phyloP scores from a whole-genome alignment of 1,139 yeast species.

The Blastobotrys ciferrii region DNA sequence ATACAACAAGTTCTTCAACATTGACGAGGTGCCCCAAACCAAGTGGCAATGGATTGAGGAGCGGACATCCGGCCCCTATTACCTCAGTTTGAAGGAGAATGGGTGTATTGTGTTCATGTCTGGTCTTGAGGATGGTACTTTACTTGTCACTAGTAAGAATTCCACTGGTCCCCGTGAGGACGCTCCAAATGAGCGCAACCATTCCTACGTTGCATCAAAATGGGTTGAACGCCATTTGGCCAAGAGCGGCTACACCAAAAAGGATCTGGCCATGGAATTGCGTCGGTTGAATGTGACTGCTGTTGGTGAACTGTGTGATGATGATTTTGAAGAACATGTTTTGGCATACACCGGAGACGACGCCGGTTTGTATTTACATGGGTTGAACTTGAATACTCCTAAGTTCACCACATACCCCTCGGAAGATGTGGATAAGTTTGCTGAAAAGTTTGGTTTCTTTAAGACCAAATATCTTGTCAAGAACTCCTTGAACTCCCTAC shows the following conservation, averaged over 20 bases:
- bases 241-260: constrained; percentile 39
- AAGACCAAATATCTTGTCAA: constrained; percentile 48
- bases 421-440: constrained; percentile 58
- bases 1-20: constrained; percentile 89
- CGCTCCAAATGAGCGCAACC: constrained; percentile 49
- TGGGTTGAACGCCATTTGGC: constrained; percentile 56
- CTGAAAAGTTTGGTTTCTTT: constrained; percentile 69
- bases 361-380: constrained; percentile 88
- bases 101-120: constrained; percentile 89
- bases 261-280: constrained; percentile 57
- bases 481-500: constrained; percentile 43
- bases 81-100: constrained; percentile 80
- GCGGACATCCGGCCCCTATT: constrained; percentile 72
- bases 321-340: constrained; percentile 90
- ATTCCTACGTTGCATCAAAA: constrained; percentile 69
- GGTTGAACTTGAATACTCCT: constrained; percentile 69
- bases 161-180: constrained; percentile 66
- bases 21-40: constrained; percentile 61
- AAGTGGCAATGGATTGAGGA: constrained; percentile 46
- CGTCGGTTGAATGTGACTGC: constrained; percentile 64
- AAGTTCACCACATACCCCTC: constrained; percentile 65
- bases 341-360: constrained; percentile 62
- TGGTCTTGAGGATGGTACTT: constrained; percentile 70
- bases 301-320: constrained; percentile 92
- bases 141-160: constrained; percentile 82